These are phyloP conservation scores for Carex myosuroides DNA, from an alignment of 176 grass and related monocot genomes.

Conservation along the genomic window DNA sequence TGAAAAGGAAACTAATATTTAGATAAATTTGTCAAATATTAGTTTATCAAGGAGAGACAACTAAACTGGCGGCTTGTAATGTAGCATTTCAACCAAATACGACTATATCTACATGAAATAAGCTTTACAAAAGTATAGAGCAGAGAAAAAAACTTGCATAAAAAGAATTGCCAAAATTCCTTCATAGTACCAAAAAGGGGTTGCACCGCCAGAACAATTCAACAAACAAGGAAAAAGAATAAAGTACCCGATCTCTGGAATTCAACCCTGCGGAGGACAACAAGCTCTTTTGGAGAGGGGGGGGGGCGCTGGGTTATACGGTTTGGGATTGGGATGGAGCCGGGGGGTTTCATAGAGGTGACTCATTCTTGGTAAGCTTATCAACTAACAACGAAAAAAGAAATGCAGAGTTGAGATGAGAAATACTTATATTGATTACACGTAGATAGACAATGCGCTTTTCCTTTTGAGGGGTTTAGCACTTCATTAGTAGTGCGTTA, in stretches of 20 bases:
- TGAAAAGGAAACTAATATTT: not conserved
- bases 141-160: not conserved
- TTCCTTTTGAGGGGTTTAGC: not conserved
- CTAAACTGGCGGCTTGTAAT: not conserved
- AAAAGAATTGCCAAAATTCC: not conserved
- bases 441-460: not conserved
- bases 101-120: no score
- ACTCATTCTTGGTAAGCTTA: not conserved
- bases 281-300: not conserved
- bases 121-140: no score
- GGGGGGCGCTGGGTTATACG: no score
- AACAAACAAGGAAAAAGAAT: not conserved
- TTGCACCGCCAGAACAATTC: not conserved
- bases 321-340: not conserved
- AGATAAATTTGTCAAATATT: not conserved
- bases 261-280: not conserved
- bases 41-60: not conserved
- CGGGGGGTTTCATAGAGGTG: not conserved
- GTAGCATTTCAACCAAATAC: not conserved
- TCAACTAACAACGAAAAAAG: not conserved
- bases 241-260: not conserved
- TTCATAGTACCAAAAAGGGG: not conserved
- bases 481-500: not conserved
- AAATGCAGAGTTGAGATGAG: not conserved
- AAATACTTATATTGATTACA: not conserved